Conservation (phyloP, 169 alveolate species). For the Nephromyces sp. region DNA sequence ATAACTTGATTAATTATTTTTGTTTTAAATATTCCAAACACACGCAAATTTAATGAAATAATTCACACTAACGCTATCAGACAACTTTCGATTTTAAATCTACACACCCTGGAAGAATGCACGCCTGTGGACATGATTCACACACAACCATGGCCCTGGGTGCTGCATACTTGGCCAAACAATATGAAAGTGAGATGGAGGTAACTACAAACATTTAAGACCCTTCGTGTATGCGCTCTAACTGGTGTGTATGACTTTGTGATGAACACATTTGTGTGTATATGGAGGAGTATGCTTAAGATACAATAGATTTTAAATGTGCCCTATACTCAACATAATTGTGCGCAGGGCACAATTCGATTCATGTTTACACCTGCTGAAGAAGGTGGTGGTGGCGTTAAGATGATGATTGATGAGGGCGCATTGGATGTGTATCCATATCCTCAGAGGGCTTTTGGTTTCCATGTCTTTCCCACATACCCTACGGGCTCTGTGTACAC, state of each 20-base stretch:
- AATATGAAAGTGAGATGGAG: constrained; percentile 6
- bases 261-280: too few species aligned
- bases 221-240: too few species aligned
- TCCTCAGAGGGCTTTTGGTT: constrained; percentile 8
- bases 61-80: neutral
- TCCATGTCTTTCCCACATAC: constrained; percentile 22
- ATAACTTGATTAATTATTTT: too few species aligned
- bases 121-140: constrained; percentile 45
- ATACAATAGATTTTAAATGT: too few species aligned
- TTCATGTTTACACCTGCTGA: constrained; percentile 42
- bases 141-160: constrained; percentile 45
- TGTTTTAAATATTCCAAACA: too few species aligned
- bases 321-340: too few species aligned
- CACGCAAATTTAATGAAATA: too few species aligned
- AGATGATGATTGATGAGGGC: constrained; percentile 30
- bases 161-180: constrained; percentile 32
- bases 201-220: too few species aligned
- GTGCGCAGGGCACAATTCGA: constrained; percentile 38
- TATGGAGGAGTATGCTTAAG: too few species aligned
- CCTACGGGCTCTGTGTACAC: constrained; percentile 28
- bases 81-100: constrained; percentile 22
- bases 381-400: constrained; percentile 39
- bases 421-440: constrained; percentile 2
- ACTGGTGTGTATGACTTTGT: neutral
- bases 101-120: constrained; percentile 28